Base-by-base conservation (phyloP, 805 yeast species). In the Wickerhamomyces ciferrii region DNA sequence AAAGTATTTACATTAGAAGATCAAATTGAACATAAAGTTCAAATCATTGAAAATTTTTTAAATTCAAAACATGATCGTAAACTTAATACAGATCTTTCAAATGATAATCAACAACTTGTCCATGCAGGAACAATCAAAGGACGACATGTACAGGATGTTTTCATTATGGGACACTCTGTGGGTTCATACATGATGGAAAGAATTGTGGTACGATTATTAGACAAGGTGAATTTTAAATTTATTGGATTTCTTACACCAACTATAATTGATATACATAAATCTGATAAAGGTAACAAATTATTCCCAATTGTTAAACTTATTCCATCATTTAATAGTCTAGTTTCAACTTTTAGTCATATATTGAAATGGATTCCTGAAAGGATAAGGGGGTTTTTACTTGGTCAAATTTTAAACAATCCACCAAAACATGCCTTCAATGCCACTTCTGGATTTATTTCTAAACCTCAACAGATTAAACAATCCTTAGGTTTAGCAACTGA, bases 221-320 rank as follows among this genome's bases (percentile, higher is more conserved):
- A 13, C 11, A 48, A 52, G 2, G 53, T 59, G 5, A 50, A 63
- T 5, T 63, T 79, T 29, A 62, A 59, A 43, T 71, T 78, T 46
- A 69, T 76, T 19, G 88, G 89, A 0, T 66, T 85, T 43, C 67
- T 85, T 18, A 83, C 87, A 45, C 95, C 95, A 1, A 84, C 94
- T 0, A 69, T 86, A 19, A 69, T 72, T 21, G 83, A 84, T 53
- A 79, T 86, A 29, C 79, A 79, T 42, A 53, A 56, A 37, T 72
- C 79, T 23, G 57, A 54, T 24, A 68, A 69, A 44, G 81, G 83
- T 19, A 17, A 45, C 11, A 23, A 45, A 42, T 51, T 78, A 48
- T 43, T 61, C 36, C 39, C 44, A 20, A 55, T 59, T 21, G 64
- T 53, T 27, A 58, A 48, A 41, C 48, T 47, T 19, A 56, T 65